Percentiles rank a stretch among this genome's conserved stretches.
phyloP scores from a whole-genome alignment of 2,329 filamentous ascomycete species.

The Pseudocercospora musae region DNA sequence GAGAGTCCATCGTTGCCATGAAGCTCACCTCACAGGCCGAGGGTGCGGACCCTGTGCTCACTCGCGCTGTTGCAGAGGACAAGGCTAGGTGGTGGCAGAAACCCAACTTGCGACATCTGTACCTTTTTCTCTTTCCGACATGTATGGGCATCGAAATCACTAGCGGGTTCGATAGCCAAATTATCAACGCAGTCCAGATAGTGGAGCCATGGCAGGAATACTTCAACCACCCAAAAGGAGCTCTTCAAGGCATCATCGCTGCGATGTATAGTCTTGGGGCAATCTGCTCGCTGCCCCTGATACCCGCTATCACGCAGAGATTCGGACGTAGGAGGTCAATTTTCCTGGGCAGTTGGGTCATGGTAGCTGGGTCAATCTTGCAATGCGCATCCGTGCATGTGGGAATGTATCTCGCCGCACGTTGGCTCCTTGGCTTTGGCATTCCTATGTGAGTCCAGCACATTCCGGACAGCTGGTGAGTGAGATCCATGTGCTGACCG shows the following conservation, averaged over 20 bases:
- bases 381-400: slow-evolving; percentile 51
- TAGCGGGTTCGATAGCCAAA: slow-evolving; percentile 56
- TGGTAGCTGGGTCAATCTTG: slow-evolving; percentile 55
- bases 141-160: slow-evolving; percentile 63
- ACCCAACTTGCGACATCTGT: slow-evolving; percentile 56
- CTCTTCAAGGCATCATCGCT: slow-evolving; percentile 53
- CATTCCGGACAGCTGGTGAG: background rate
- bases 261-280: slow-evolving; percentile 60
- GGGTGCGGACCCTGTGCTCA: slow-evolving; percentile 23
- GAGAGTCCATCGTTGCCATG: background rate
- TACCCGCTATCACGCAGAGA: slow-evolving; percentile 54
- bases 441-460: slow-evolving; percentile 47
- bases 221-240: slow-evolving; percentile 46
- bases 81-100: slow-evolving; percentile 55
- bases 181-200: slow-evolving; percentile 31
- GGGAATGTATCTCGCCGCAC: slow-evolving; percentile 59
- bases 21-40: slow-evolving; percentile 13
- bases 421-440: slow-evolving; percentile 60
- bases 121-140: slow-evolving; percentile 57
- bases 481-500: background rate
- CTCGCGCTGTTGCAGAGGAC: slow-evolving; percentile 38
- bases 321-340: slow-evolving; percentile 58
- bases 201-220: slow-evolving; percentile 23
- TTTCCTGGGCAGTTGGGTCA: slow-evolving; percentile 53
- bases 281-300: slow-evolving; percentile 56